Percentiles rank a stretch among this genome's conserved stretches.
phyloP scores from a whole-genome alignment of 2,329 filamentous ascomycete genomes.

The Pleomassaria siparia region DNA sequence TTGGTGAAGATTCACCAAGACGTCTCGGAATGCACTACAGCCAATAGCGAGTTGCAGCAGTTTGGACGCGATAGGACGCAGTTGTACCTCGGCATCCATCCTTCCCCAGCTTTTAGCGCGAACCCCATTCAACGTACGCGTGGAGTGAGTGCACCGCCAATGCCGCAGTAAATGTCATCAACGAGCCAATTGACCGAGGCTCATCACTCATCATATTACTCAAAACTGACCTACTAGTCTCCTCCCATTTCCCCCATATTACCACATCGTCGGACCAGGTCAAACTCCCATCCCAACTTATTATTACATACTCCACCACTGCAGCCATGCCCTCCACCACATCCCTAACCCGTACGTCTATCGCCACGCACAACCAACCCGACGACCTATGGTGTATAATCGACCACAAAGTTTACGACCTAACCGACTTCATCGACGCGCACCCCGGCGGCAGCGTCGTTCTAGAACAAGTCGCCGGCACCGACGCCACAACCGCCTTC shows the following conservation, averaged over 20 bases:
- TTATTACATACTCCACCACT: too few relatives aligned
- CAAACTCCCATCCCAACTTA: too few relatives aligned
- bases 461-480: constrained; percentile 76
- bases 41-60: neutral
- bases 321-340: too few relatives aligned
- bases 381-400: constrained; percentile 82
- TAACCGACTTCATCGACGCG: constrained; percentile 80
- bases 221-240: too few relatives aligned
- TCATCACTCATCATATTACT: too few relatives aligned
- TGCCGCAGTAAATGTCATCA: neutral
- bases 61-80: neutral
- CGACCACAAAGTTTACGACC: constrained; percentile 84
- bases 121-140: too few relatives aligned
- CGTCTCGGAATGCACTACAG: neutral
- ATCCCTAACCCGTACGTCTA: constrained; percentile 57
- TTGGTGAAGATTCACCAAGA: neutral
- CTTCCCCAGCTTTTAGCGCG: constrained; percentile 1
- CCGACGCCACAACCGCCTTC: constrained; percentile 79
- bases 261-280: too few relatives aligned
- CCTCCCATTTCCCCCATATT: too few relatives aligned
- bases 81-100: too few relatives aligned
- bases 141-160: too few relatives aligned
- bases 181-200: neutral
- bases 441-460: constrained; percentile 83
- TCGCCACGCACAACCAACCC: constrained; percentile 73